These are phyloP conservation scores for Cryptococcus sp. DNA, from an alignment of 1,284 basidiomycete genomes.

Conservation along the genomic window DNA sequence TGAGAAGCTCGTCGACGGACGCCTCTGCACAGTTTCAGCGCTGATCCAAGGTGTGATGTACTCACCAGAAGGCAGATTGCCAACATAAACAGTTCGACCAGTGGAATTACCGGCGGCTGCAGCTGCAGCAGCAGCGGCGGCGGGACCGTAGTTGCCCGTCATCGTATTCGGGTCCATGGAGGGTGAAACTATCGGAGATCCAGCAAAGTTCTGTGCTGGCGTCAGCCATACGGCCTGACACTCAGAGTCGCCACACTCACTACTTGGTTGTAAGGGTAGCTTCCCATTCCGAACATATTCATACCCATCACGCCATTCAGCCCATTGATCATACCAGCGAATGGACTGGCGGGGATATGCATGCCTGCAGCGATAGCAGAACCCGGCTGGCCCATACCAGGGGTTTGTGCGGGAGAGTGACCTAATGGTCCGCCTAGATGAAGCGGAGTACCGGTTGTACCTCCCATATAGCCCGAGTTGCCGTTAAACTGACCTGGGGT, in stretches of 20 bases:
- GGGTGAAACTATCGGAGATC: conserved; percentile 58
- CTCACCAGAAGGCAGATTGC: conserved; percentile 73
- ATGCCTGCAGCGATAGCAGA: conserved; percentile 9
- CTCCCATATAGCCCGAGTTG: conserved; percentile 10
- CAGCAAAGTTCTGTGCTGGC: conserved; percentile 14
- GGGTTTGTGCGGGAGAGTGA: conserved; percentile 18
- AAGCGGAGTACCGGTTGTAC: conserved; percentile 8
- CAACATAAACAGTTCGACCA: conserved; percentile 94
- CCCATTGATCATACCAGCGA: conserved; percentile 58
- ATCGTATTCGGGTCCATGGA: conserved; percentile 65
- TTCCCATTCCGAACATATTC: conserved; percentile 31
- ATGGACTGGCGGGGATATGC: conserved; percentile 44
- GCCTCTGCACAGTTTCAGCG: conserved; percentile 66
- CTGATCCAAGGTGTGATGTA: neutral
- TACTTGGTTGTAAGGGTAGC: conserved; percentile 36
- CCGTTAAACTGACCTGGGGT: conserved; percentile 52
- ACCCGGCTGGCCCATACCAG: conserved; percentile 16
- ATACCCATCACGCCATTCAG: conserved; percentile 30
- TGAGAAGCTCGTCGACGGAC: conserved; percentile 94
- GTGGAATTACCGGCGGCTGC: conserved; percentile 66
- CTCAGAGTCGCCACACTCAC: conserved; percentile 18
- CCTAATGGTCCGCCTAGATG: conserved; percentile 19
- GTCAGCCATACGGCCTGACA: conserved; percentile 1
- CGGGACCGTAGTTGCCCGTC: conserved; percentile 59
- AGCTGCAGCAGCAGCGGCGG: conserved; percentile 72